Evolutionary conservation across 768 basidiomycete species (phyloP).

Genomic region (Lactarius akahatsu): DNA sequence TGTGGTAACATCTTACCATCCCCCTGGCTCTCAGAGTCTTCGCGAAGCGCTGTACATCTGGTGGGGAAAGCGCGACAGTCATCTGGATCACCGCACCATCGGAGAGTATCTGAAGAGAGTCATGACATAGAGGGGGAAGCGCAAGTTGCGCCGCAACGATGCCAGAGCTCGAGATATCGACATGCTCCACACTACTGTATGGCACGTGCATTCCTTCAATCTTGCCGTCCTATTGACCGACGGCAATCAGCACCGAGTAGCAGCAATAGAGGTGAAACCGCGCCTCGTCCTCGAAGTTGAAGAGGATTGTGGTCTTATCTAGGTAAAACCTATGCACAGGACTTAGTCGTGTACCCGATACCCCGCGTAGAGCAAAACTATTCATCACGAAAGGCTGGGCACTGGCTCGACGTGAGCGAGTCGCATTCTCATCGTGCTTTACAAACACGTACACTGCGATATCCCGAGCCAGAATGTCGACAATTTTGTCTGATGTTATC

Average conservation of each 20-base stretch:
- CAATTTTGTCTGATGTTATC: constrained; percentile 24
- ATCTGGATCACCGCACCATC: constrained; percentile 1
- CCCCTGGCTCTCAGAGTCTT: constrained; percentile 18
- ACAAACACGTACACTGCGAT: constrained; percentile 23
- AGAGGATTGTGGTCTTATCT: constrained; percentile 25
- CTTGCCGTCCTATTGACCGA: constrained; percentile 19
- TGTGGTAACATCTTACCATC: constrained; percentile 6
- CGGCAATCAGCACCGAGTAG: neutral
- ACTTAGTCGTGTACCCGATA: neutral
- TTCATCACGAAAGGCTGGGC: constrained; percentile 27
- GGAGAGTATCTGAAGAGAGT: constrained; percentile 10
- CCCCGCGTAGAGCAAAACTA: constrained; percentile 14
- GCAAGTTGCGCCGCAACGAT: constrained; percentile 2
- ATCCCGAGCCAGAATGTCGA: constrained; percentile 29
- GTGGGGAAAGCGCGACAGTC: constrained; percentile 8
- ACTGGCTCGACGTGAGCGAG: constrained; percentile 3
- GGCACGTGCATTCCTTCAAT: constrained; percentile 24
- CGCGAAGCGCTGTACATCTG: constrained; percentile 13
- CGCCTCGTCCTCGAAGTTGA: constrained; percentile 28
- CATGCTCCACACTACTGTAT: constrained; percentile 12
- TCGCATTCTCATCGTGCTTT: neutral
- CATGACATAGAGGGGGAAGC: constrained; percentile 19
- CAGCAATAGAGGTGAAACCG: neutral
- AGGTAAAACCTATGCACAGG: constrained; percentile 25
- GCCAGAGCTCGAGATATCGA: constrained; percentile 22